Evolutionary conservation across 495 filamentous ascomycete genomes (phyloP).

Genomic region (Evansstolkia leycettana): DNA sequence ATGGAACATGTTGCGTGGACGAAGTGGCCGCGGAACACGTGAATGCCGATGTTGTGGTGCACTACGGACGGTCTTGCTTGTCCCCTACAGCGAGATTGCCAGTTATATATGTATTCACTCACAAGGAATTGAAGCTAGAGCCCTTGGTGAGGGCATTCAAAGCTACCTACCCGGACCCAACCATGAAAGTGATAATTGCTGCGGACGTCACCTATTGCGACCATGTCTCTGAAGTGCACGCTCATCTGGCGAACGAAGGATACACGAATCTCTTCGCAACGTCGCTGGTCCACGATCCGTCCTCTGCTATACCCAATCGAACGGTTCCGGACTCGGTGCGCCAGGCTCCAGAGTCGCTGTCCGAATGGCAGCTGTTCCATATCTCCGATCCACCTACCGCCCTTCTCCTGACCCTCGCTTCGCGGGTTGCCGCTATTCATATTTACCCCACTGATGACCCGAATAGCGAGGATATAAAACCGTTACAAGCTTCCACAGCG

Average conservation of each 20-base stretch:
- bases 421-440: constrained; percentile 63
- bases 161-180: constrained; percentile 48
- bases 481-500: constrained; percentile 36
- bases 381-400: constrained; percentile 75
- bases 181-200: constrained; percentile 62
- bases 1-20: constrained; percentile 93
- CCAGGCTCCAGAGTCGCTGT: constrained; percentile 39
- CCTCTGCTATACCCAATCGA: constrained; percentile 77
- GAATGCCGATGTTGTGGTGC: constrained; percentile 80
- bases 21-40: constrained; percentile 95
- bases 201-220: constrained; percentile 79
- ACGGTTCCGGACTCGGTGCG: constrained; percentile 40
- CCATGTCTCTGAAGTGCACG: constrained; percentile 46
- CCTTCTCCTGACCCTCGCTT: constrained; percentile 76
- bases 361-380: constrained; percentile 74
- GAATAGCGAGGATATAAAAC: constrained; percentile 21
- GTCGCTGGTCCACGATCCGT: constrained; percentile 63
- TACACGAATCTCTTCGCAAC: constrained; percentile 62
- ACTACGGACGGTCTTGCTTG: constrained; percentile 87
- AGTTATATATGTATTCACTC: constrained; percentile 86
- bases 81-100: constrained; percentile 82
- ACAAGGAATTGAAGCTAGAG: constrained; percentile 47
- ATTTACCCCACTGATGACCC: constrained; percentile 54
- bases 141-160: constrained; percentile 50
- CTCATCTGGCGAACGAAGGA: constrained; percentile 41